Base-by-base conservation (phyloP, 2,329 filamentous ascomycete species). In the Trichoderma afroharzianum region DNA sequence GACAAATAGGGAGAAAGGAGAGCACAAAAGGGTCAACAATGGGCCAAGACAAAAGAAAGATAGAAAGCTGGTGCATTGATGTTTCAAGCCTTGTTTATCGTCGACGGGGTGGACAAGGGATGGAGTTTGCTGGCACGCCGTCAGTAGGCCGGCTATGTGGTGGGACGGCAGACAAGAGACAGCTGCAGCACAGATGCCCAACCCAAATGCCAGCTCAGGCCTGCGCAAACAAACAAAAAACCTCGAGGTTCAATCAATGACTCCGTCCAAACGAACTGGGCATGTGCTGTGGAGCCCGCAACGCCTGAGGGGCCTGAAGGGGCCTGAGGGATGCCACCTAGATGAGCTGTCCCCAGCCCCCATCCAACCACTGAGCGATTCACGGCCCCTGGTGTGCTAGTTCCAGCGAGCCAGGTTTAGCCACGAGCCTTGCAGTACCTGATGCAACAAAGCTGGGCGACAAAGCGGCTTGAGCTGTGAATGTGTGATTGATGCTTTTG, bases 281-380 rank as follows among this genome's bases (percentile, higher is more conserved):
- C 58, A 55, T 47, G 43, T 36, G 68, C 59, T 32, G 68, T 70
- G 68, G 62, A 66, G 50, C 59, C 50, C 47, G 55, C 50, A 70
- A 47, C 61, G 68, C 68, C 68, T 71, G 62, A 71, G 59, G 50
- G 30, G 57, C 67, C 28, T 33, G 8, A 33, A 26, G 32, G 28
- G 28, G 39, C 39, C 39, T 43, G 39, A 43, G 39, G 39, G 39
- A 43, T 43, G 39, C 39, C 39, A 18, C 39, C 39, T 47, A 59
- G 68, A 70, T 70, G 68, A 70, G 68, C 68, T 70, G 68, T 55
- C 28, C 47, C 58, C 33, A 28, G 67, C 43, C 43, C 14, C 47
- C 47, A 15, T 39, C 68, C 68, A 63, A 57, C 43, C 43, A 63
- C 58, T 70, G 68, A 63, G 39, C 59, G 32, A 43, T 59, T 36